Evolutionary conservation across 768 basidiomycete species (phyloP).

Genomic region (Dioszegia hungarica): DNA sequence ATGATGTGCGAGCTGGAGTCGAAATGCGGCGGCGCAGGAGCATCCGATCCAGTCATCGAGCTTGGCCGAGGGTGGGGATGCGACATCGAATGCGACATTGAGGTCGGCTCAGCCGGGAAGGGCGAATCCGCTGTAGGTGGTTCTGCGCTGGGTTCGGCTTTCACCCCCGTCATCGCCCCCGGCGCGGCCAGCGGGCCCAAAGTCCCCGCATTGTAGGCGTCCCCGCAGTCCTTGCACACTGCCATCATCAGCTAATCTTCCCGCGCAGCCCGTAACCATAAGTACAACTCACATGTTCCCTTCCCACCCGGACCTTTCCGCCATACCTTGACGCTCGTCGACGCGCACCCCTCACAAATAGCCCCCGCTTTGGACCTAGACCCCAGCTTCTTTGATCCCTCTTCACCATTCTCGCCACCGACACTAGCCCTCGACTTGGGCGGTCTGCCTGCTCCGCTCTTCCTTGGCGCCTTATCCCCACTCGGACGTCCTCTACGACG

Average conservation of each 20-base stretch:
- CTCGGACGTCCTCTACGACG: slow-evolving; percentile 6
- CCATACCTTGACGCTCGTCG: slow-evolving; percentile 29
- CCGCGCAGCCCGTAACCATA: background rate
- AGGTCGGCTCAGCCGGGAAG: too few relatives aligned
- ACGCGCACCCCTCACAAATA: slow-evolving; percentile 37
- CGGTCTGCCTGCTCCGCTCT: background rate
- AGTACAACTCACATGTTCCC: slow-evolving; percentile 35
- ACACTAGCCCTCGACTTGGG: background rate
- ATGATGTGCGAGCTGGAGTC: too few relatives aligned
- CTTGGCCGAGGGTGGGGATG: too few relatives aligned
- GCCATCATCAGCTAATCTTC: background rate
- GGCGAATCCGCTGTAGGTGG: too few relatives aligned
- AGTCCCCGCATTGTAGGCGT: slow-evolving; percentile 21
- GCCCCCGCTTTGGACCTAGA: slow-evolving; percentile 13
- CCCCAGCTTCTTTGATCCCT: slow-evolving; percentile 7
- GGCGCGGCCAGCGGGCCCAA: slow-evolving; percentile 33
- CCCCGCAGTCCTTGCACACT: slow-evolving; percentile 41
- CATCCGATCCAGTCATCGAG: too few relatives aligned
- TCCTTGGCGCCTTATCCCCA: slow-evolving; percentile 9
- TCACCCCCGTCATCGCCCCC: slow-evolving; percentile 10
- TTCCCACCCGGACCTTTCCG: slow-evolving; percentile 32
- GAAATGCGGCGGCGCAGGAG: too few relatives aligned
- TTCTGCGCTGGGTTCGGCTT: too few relatives aligned
- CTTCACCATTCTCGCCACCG: background rate
- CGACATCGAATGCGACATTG: too few relatives aligned